Conservation (phyloP, 768 basidiomycete genomes). For the Pleurotus platypus region DNA sequence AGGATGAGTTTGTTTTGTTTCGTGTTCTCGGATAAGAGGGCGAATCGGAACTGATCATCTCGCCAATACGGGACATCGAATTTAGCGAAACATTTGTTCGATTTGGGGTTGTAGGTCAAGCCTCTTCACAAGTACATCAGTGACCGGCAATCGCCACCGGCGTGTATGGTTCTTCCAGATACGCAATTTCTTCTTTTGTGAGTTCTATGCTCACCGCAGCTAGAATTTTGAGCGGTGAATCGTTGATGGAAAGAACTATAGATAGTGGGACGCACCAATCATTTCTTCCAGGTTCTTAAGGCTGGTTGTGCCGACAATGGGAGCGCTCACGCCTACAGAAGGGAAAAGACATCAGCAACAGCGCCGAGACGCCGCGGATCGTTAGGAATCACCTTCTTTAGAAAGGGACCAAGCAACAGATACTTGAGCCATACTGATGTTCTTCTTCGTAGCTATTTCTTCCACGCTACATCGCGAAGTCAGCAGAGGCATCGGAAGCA, state of each 20-base stretch:
- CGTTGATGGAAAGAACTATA: neutral
- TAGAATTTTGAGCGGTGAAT: slow-evolving; percentile 8
- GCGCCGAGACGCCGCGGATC: neutral
- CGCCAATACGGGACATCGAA: too few species aligned
- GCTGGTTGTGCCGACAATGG: slow-evolving; percentile 55
- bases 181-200: slow-evolving; percentile 52
- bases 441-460: slow-evolving; percentile 47
- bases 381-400: slow-evolving; percentile 14
- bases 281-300: slow-evolving; percentile 49
- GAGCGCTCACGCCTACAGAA: slow-evolving; percentile 44
- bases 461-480: slow-evolving; percentile 37
- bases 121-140: neutral
- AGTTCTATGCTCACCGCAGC: slow-evolving; percentile 45
- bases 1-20: too few species aligned
- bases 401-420: slow-evolving; percentile 49
- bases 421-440: slow-evolving; percentile 54
- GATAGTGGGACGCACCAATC: slow-evolving; percentile 29
- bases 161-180: slow-evolving; percentile 52
- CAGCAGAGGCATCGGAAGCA: neutral
- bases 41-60: too few species aligned
- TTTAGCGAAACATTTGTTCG: too few species aligned
- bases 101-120: too few species aligned
- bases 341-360: neutral
- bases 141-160: slow-evolving; percentile 45
- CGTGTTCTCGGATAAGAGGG: too few species aligned